Evolutionary conservation across 805 yeast species (phyloP).

Genomic region (Nakazawaea wyomingensis): DNA sequence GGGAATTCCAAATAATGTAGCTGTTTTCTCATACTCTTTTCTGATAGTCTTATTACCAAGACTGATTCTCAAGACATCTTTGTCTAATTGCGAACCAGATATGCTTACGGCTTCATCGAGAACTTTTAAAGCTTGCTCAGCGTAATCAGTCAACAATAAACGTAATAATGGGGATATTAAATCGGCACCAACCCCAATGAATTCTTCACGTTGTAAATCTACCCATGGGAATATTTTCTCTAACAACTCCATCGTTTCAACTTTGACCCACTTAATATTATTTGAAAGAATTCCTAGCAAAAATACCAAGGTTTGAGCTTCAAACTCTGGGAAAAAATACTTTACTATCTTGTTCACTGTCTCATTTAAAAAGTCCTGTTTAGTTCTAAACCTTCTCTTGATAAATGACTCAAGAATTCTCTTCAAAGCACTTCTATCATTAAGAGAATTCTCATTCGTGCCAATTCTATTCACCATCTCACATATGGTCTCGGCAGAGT

Average conservation of each 20-base stretch:
- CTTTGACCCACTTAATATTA: slow-evolving; percentile 69
- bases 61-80: slow-evolving; percentile 87
- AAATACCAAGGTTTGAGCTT: slow-evolving; percentile 70
- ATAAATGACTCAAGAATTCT: slow-evolving; percentile 73
- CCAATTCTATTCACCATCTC: slow-evolving; percentile 45
- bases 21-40: slow-evolving; percentile 78
- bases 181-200: slow-evolving; percentile 91
- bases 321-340: slow-evolving; percentile 66
- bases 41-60: slow-evolving; percentile 76
- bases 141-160: slow-evolving; percentile 74
- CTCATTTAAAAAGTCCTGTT: slow-evolving; percentile 83
- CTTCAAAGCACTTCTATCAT: slow-evolving; percentile 35
- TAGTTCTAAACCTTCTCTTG: slow-evolving; percentile 79
- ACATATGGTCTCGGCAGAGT: slow-evolving; percentile 53
- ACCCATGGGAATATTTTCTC: slow-evolving; percentile 71
- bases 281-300: slow-evolving; percentile 77
- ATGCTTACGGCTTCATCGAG: slow-evolving; percentile 78
- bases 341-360: slow-evolving; percentile 64
- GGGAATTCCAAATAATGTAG: slow-evolving; percentile 91
- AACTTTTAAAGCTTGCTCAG: slow-evolving; percentile 84
- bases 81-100: slow-evolving; percentile 88
- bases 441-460: slow-evolving; percentile 43
- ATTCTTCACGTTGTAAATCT: slow-evolving; percentile 72
- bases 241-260: slow-evolving; percentile 73
- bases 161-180: slow-evolving; percentile 85